Base-by-base conservation (phyloP, 2,329 filamentous ascomycete species). In the Exophiala calicioides region DNA sequence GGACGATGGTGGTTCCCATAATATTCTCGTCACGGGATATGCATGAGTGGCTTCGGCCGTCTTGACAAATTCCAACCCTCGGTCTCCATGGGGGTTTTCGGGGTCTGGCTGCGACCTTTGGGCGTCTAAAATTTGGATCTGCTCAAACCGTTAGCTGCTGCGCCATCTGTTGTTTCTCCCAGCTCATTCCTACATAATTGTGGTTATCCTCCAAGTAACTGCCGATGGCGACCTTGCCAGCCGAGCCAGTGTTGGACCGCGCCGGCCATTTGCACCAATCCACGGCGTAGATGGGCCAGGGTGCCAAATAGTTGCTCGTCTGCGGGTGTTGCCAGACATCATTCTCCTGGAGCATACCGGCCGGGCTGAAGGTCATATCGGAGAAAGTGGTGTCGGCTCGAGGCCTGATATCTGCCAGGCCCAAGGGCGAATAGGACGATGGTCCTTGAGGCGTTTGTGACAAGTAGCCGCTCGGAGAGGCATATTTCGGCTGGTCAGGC, bases 221-320 rank as follows among this genome's bases (percentile, higher is more conserved):
- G 50, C 91, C 93, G 29, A 98, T 78, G 9, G 93, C 93, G 59
- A 98, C 80, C 69, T 97, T 97, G 29, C 93, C 93, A 3, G 88
- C 89, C 53, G 88, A 84, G 57, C 73, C 73, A 40, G 62, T 66
- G 27, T 84, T 60, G 70, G 83, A 61, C 30, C 89, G 82, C 2
- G 91, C 84, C 12, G 87, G 82, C 91, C 93, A 98, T 70, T 98
- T 98, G 74, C 93, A 98, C 93, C 93, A 98, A 71, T 98, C 93
- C 61, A 95, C 91, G 9, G 93, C 91, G 67, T 97, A 98, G 44
- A 95, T 84, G 10, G 90, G 86, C 89, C 93, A 98, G 0, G 91
- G 90, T 3, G 91, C 90, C 54, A 95, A 72, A 64, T 96, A 95
- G 66, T 91, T 96, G 75, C 89, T 95, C 55, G 91, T 94, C 4